Base-by-base conservation (phyloP, 140 eudicot species). In the Anethum foeniculum region DNA sequence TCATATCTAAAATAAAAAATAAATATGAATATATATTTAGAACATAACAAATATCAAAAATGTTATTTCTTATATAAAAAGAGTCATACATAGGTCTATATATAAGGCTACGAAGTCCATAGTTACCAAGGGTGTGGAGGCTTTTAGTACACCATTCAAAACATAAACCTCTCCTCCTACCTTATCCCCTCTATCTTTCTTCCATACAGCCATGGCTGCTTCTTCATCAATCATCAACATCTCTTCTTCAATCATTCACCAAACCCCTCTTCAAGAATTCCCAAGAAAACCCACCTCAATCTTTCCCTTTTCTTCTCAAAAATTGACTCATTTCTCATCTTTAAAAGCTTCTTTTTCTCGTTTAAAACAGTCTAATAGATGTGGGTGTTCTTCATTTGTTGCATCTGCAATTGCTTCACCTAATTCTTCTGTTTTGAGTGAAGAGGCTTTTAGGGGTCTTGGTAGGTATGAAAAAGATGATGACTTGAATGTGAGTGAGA, bases 401-500 rank as follows among this genome's bases (percentile, higher is more conserved):
- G 79, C 79, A 0, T 89, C 95, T 0, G 97, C 94, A 1, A 85
- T 91, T 44, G 92, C 90, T 3, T 84, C 93, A 13, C 89, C 92
- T 6, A 91, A 91, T 83, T 91, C 81, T 39, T 79, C 97, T 13
- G 85, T 91, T 52, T 79, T 93, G 77, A 91, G 87, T 67, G 94
- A 93, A 49, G 97, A 90, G 77, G 94, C 96, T 36, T 90, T 94
- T 54, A 87, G 81, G 92, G 90, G 92, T 52, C 84, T 93, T 47
- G 90, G 91, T 47, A 86, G 86, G 19, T 94, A 88, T 71, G 87
- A 85, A 5, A 80, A 90, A 64, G 88, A 82, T 44, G 76, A 82
- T 39, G 62, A 52, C 62, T 52, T 85, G 41, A 81, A 80, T 79
- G 86, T 67, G 73, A 82, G 92, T 69, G 97, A 86, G 46, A 73